Percentiles rank a stretch among this genome's conserved stretches.
phyloP scores from a whole-genome alignment of 2,329 filamentous ascomycete species.

The Dothideomycetes sp. region DNA sequence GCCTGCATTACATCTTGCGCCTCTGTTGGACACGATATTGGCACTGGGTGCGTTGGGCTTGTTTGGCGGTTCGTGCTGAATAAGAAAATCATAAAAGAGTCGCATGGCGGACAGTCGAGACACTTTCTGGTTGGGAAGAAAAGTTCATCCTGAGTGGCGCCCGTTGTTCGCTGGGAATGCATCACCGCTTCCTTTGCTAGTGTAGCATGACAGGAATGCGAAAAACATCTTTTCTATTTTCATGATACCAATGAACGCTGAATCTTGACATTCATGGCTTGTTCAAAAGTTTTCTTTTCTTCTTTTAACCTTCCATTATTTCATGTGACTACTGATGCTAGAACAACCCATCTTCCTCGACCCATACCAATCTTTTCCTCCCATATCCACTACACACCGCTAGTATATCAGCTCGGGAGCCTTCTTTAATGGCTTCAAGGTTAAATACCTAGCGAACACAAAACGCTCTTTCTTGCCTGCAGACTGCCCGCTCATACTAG shows the following conservation, averaged over 20 bases:
- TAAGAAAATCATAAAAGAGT: background rate
- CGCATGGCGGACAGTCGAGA: background rate
- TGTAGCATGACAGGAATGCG: background rate
- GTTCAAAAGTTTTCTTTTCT: background rate
- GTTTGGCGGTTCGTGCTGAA: background rate
- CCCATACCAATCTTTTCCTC: too few relatives aligned
- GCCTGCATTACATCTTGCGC: background rate
- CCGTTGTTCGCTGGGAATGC: background rate
- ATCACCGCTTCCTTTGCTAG: slow-evolving; percentile 1
- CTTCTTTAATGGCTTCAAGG: background rate
- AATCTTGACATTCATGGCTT: background rate
- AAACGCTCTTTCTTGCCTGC: background rate
- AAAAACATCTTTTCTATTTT: background rate
- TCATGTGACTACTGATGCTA: background rate
- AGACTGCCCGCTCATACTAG: background rate
- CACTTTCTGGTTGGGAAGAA: background rate
- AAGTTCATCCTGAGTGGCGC: background rate
- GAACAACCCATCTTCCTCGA: too few relatives aligned
- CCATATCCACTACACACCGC: too few relatives aligned
- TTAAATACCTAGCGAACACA: background rate
- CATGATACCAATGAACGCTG: background rate
- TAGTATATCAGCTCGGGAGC: background rate
- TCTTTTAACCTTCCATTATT: too few relatives aligned
- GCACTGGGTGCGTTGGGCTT: background rate
- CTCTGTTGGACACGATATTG: background rate